These are phyloP conservation scores for Phytophthora cajani DNA, from an alignment of 352 stramenopile genomes.

Conservation along the genomic window DNA sequence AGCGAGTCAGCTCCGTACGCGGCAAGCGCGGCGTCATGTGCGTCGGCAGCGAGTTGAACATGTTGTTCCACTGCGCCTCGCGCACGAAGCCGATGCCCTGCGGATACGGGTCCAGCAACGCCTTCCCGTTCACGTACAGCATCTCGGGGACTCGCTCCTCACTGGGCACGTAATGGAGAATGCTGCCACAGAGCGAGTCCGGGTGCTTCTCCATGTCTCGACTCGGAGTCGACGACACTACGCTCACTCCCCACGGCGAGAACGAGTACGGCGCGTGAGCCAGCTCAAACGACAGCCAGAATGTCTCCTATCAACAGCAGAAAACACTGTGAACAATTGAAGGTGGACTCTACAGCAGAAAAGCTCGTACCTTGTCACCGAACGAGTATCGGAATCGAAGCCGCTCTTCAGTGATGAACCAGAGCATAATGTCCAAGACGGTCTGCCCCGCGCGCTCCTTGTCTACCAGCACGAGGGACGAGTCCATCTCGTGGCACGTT, in stretches of 20 bases:
- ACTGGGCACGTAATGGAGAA: slow-evolving; percentile 30
- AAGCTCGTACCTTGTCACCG: slow-evolving; percentile 18
- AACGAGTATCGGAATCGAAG: slow-evolving; percentile 35
- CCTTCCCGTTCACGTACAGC: slow-evolving; percentile 33
- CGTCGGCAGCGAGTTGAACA: slow-evolving; percentile 28
- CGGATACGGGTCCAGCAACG: slow-evolving; percentile 28
- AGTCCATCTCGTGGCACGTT: slow-evolving; percentile 36
- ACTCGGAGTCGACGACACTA: slow-evolving; percentile 26
- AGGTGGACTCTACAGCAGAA: not conserved
- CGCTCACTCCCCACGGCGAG: slow-evolving; percentile 32
- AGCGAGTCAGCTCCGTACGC: slow-evolving; percentile 11
- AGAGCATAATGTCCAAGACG: slow-evolving; percentile 30
- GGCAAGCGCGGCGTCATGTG: slow-evolving; percentile 31
- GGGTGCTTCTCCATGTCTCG: slow-evolving; percentile 29
- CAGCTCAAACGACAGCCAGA: slow-evolving; percentile 32
- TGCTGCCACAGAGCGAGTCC: slow-evolving; percentile 32
- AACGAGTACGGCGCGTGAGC: slow-evolving; percentile 26
- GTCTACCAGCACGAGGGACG: slow-evolving; percentile 27
- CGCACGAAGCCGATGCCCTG: slow-evolving; percentile 22
- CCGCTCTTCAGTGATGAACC: slow-evolving; percentile 34
- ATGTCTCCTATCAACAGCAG: slow-evolving; percentile 16
- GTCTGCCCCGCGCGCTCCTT: slow-evolving; percentile 21
- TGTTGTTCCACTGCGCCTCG: slow-evolving; percentile 29
- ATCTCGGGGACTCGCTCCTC: slow-evolving; percentile 21
- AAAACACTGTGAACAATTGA: not conserved